Evolutionary conservation across 176 grass and related monocot genomes (phyloP).

Genomic region (Carex pumila): DNA sequence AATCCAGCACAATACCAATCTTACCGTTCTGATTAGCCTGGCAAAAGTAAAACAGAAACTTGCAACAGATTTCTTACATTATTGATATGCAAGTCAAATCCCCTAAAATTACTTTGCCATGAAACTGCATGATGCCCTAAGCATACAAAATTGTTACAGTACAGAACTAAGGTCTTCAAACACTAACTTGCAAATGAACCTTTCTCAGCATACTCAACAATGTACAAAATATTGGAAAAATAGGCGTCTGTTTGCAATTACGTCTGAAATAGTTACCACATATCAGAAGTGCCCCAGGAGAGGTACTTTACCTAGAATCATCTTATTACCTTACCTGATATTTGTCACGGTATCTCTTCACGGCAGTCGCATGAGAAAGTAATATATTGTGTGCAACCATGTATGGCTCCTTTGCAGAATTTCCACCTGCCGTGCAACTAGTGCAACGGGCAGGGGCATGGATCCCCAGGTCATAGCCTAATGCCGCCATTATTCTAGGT

Average conservation of each 20-base stretch:
- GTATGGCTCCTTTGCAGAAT: conserved; percentile 49
- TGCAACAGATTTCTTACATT: neutral
- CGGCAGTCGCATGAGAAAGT: conserved; percentile 45
- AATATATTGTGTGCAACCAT: conserved; percentile 49
- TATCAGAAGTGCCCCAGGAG: neutral
- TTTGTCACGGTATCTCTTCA: conserved; percentile 45
- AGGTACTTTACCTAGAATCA: neutral
- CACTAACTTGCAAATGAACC: neutral
- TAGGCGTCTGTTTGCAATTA: neutral
- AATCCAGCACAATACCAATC: conserved; percentile 57
- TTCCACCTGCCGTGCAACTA: conserved; percentile 28
- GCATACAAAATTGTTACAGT: neutral
- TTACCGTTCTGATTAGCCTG: conserved; percentile 36
- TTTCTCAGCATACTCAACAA: neutral
- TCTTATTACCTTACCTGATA: conserved; percentile 38
- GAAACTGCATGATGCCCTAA: neutral
- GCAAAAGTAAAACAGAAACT: neutral
- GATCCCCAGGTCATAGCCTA: conserved; percentile 50
- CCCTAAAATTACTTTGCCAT: neutral
- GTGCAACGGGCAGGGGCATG: conserved; percentile 45
- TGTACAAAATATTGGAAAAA: neutral
- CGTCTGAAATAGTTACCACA: neutral
- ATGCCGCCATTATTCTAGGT: conserved; percentile 40
- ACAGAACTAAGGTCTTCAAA: neutral
- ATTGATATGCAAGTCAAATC: neutral